phyloP scores from a whole-genome alignment of 2,329 filamentous ascomycete species.

The Neofusicoccum sp. region DNA sequence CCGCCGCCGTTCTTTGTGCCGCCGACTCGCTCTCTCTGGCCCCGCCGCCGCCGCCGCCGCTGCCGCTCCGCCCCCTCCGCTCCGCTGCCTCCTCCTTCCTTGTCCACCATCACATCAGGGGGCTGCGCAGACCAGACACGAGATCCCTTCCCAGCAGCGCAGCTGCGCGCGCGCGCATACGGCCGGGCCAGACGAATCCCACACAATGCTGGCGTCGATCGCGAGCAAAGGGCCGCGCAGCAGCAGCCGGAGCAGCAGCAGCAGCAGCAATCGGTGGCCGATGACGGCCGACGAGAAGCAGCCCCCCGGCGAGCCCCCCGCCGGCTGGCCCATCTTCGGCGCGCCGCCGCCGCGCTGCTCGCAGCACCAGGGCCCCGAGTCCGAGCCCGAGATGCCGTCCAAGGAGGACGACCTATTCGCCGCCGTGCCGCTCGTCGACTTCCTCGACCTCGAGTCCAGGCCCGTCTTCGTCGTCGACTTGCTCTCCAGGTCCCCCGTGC shows the following conservation, averaged over 20 bases:
- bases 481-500: not conserved
- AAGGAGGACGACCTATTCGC: constrained; percentile 7
- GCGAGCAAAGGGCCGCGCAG: not conserved
- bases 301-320: not conserved
- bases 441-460: constrained; percentile 5
- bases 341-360: not conserved
- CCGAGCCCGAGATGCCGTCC: constrained; percentile 5
- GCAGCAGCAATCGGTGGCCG: not conserved
- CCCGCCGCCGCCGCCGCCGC: too few relatives aligned
- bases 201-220: constrained; percentile 1
- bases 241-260: not conserved
- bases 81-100: not conserved
- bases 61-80: too few relatives aligned
- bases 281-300: not conserved
- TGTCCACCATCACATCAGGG: not conserved
- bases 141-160: not conserved
- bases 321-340: constrained; percentile 13
- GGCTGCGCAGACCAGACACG: not conserved
- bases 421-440: constrained; percentile 12
- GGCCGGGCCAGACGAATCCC: too few relatives aligned
- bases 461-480: constrained; percentile 9
- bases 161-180: not conserved
- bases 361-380: constrained; percentile 2
- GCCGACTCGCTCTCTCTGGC: not conserved
- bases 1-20: not conserved